phyloP scores from a whole-genome alignment of 176 grass and related monocot genomes.

The Carex cristatella region DNA sequence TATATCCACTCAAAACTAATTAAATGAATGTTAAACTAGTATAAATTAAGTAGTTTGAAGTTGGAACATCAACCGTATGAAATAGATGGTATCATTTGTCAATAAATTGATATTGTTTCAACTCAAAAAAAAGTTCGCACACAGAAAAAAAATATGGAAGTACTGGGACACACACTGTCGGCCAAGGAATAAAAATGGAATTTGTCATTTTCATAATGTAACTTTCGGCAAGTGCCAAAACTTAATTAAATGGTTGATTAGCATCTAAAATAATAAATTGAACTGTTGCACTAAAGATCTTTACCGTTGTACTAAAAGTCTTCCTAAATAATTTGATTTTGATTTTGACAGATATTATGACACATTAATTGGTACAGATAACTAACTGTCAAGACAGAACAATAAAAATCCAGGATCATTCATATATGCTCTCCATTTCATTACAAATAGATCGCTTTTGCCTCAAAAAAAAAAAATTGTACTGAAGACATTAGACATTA shows the following conservation, averaged over 20 bases:
- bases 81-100: background rate
- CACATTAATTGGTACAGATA: background rate
- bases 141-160: background rate
- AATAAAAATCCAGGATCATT: background rate
- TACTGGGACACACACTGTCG: background rate
- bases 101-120: background rate
- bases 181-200: background rate
- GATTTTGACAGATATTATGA: background rate
- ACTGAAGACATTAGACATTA: no score
- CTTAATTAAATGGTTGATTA: background rate
- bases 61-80: background rate
- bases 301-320: background rate
- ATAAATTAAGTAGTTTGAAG: background rate
- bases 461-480: no score
- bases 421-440: background rate
- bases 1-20: background rate
- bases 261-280: background rate
- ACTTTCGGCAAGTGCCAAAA: background rate
- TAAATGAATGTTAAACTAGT: background rate
- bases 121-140: background rate
- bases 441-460: background rate
- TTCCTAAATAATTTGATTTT: constrained; percentile 12
- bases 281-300: no score
- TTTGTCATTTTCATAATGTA: constrained; percentile 6
- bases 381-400: background rate